A percentile compares a stretch with the other conserved stretches of the same genome.
phyloP scores from a whole-genome alignment of 257 asterid species.

The Lycium ferocissimum region DNA sequence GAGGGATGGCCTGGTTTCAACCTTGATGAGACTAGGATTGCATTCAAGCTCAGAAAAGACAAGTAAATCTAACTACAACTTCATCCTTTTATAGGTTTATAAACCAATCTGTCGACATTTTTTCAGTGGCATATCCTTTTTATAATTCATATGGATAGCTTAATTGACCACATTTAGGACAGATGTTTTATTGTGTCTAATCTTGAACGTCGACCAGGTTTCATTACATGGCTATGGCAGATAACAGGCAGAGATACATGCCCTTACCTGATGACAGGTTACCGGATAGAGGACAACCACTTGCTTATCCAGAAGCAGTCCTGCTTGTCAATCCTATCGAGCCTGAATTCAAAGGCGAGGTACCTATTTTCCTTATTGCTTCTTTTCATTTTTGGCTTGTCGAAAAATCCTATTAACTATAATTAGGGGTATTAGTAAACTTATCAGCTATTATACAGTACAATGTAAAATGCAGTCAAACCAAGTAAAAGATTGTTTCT shows the following conservation, averaged over 20 bases:
- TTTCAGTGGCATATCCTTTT: not conserved
- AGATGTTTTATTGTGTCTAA: not conserved
- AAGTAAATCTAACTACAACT: slow-evolving; percentile 45
- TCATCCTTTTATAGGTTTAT: not conserved
- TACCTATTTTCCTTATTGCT: slow-evolving; percentile 29
- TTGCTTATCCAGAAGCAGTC: slow-evolving; percentile 88
- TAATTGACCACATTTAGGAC: not conserved
- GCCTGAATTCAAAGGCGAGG: slow-evolving; percentile 84
- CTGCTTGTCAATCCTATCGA: slow-evolving; percentile 74
- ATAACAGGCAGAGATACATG: slow-evolving; percentile 77
- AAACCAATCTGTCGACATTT: not conserved
- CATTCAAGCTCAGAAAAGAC: slow-evolving; percentile 83
- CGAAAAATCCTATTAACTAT: too few species aligned
- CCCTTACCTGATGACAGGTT: slow-evolving; percentile 81
- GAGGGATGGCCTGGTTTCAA: slow-evolving; percentile 73
- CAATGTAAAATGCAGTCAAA: too few species aligned
- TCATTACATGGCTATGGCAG: slow-evolving; percentile 81
- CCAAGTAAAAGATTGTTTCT: too few species aligned
- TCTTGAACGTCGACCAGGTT: slow-evolving; percentile 49
- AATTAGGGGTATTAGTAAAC: too few species aligned
- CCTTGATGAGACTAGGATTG: slow-evolving; percentile 80
- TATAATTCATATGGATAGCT: not conserved
- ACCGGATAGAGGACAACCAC: slow-evolving; percentile 66
- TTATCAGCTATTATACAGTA: too few species aligned
- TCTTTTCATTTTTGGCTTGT: too few species aligned